phyloP scores from a whole-genome alignment of 2,329 filamentous ascomycete genomes.

The Grosmannia serpens region DNA sequence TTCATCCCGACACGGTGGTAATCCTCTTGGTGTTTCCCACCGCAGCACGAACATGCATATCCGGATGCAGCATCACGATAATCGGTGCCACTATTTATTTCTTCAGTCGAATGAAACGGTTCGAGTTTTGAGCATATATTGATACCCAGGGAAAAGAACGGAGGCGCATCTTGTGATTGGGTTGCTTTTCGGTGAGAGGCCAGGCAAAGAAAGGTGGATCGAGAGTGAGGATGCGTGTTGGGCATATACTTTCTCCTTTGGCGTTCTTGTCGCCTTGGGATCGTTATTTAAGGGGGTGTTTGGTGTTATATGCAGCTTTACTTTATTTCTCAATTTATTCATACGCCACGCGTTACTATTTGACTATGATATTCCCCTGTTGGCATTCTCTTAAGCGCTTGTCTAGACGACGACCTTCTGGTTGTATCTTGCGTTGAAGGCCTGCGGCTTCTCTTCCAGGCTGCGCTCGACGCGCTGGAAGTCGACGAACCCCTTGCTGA shows the following conservation, averaged over 20 bases:
- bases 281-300: not conserved
- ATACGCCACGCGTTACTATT: not conserved
- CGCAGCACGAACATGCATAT: not conserved
- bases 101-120: not conserved
- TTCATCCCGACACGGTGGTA: slow-evolving; percentile 40
- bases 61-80: not conserved
- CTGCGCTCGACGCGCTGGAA: not conserved
- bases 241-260: not conserved
- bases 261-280: not conserved
- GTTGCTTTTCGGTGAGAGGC: not conserved
- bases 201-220: not conserved
- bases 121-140: not conserved
- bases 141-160: not conserved
- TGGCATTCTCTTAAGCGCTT: not conserved
- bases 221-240: not conserved
- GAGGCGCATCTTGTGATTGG: not conserved
- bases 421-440: slow-evolving; percentile 6
- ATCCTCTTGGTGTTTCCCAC: not conserved
- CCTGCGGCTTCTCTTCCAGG: not conserved
- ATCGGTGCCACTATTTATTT: not conserved
- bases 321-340: not conserved
- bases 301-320: not conserved
- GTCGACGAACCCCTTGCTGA: not conserved
- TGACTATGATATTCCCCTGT: not conserved
- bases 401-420: slow-evolving; percentile 7